Base-by-base conservation (phyloP, 768 basidiomycete genomes). In the Boletus rubropictus region DNA sequence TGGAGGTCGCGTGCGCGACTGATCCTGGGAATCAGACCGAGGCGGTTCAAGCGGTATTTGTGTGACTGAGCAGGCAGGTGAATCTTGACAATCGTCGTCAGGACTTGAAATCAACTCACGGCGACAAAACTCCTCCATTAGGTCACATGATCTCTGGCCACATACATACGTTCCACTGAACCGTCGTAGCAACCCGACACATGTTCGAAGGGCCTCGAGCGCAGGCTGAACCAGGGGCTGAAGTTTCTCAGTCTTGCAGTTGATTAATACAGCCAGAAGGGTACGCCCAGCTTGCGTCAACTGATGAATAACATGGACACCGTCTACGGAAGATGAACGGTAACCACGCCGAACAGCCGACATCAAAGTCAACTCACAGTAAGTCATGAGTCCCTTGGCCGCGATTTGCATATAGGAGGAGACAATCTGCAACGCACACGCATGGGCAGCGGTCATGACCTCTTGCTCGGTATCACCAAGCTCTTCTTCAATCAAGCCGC, bases 101-200 rank as follows among this genome's bases (percentile, higher is more conserved):
- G 25, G 24, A 21, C 7, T 25, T 15, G 18, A 46, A 34, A 50
- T 44, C n/a, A 14, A 72, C 72, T 65, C 52, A 85, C 90, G 68
- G 63, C 92, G 81, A 70, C 93, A 95, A 65, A 94, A 93, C 65
- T 95, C 93, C 61, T 95, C 92, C 78, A 96, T 86, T 35, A 95
- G 76, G 67, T 95, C 93, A 24, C 91, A 90, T 38, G 87, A 90
- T 42, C 93, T 74, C 35, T 91, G 78, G 2, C 92, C 92, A 61
- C 93, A 95, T 18, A 95, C 81, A 69, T 96, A 96, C 38, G 91
- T 78, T 52, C 87, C 89, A 55, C 89, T 92, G 67, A 96, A 96
- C 29, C 90, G 76, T 46, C 89, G 72, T 49, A 95, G 68, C n/a
- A 96, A 73, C 4, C 86, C 86, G 7, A 95, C 87, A 58, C 91